Evolutionary conservation across 2,329 filamentous ascomycete genomes (phyloP), one percentile per base, ranked within the genome.

Genomic region (Fusarium burgessii): DNA sequence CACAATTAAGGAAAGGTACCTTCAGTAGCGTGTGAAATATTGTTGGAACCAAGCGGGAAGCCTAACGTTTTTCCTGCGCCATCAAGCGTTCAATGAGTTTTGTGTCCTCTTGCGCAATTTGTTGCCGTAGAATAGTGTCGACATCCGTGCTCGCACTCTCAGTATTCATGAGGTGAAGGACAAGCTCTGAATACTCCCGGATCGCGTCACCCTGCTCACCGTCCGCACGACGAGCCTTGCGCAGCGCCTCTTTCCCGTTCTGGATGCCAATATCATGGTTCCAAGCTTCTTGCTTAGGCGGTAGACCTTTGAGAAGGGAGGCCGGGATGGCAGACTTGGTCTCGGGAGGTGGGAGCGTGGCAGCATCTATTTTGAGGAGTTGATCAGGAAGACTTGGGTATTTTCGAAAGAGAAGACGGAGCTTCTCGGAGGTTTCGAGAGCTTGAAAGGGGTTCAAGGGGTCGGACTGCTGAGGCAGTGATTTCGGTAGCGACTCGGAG

Each of bases 131-230:
- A 9, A 82, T 45, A 10, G 78, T 78, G 10, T 80, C 78, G 11
- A 81, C 77, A 29, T 83, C 79, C 6, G 73, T 67, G 12, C 71
- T 72, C 11, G 72, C 70, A 25, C 72, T 76, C 38, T 79, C 77
- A 17, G 74, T 74, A 45, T 80, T 78, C 58, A 89, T 80, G 36
- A 89, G 78, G 60, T 85, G 82, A 50, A 86, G 74, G 20, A 91
- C 83, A 25, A 91, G 80, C 66, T 88, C 87, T 49, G 85, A 86
- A 74, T 89, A 92, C 77, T 91, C 89, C 56, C 86, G 81, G 33
- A 92, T 81, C 7, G 83, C 89, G 71, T 90, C 88, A 33, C 88
- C 88, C 62, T 86, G 86, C 70, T 86, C 84, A n/a, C 85, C 83
- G 3, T 84, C 82, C 33, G 84, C 82, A 35, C 82, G 81, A 62